Conservation (phyloP, 352 stramenopile species). For the Globisporangium carolinianum region DNA sequence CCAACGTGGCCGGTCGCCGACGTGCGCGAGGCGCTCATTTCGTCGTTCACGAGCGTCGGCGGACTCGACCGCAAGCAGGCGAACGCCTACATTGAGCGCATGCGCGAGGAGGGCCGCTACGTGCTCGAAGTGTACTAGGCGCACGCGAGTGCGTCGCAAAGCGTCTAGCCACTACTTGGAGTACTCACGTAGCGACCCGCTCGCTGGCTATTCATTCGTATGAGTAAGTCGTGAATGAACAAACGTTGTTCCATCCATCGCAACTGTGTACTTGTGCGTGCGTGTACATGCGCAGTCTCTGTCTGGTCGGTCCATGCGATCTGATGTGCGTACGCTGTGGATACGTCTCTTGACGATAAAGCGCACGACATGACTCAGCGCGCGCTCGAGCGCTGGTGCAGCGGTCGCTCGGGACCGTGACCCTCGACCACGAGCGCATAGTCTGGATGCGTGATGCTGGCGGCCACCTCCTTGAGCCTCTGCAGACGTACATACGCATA, state of each 20-base stretch:
- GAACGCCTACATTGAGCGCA: constrained; percentile 67
- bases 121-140: constrained; percentile 82
- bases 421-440: constrained; percentile 42
- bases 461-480: constrained; percentile 27
- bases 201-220: too few relatives aligned
- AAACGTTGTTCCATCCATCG: not conserved
- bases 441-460: constrained; percentile 32
- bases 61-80: constrained; percentile 57
- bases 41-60: constrained; percentile 43
- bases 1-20: constrained; percentile 76
- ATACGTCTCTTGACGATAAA: too few relatives aligned
- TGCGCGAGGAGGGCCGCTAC: constrained; percentile 77
- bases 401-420: constrained; percentile 34
- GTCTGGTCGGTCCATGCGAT: too few relatives aligned
- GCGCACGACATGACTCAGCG: too few relatives aligned
- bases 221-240: not conserved
- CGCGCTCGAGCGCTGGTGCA: constrained; percentile 17
- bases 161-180: too few relatives aligned
- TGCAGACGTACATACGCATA: constrained; percentile 5
- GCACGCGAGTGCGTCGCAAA: not conserved
- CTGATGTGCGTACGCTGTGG: too few relatives aligned
- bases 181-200: too few relatives aligned
- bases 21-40: constrained; percentile 60
- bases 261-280: not conserved
- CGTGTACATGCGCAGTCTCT: not conserved